These are phyloP conservation scores for Cyamopsis tetragonoloba DNA, from an alignment of 306 rosid species.

Conservation along the genomic window DNA sequence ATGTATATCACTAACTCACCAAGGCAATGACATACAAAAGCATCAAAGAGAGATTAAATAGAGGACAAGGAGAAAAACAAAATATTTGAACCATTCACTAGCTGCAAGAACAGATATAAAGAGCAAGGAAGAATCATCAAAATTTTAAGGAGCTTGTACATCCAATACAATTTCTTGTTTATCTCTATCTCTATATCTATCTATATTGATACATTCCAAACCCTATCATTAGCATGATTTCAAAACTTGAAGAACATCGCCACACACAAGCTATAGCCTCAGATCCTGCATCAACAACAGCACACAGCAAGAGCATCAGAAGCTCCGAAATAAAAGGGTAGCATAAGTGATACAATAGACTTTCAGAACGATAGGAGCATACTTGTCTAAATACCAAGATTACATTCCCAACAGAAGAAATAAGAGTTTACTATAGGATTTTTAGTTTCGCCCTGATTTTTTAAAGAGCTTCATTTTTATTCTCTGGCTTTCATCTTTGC, in stretches of 20 bases:
- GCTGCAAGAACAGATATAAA: background rate
- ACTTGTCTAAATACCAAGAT: background rate
- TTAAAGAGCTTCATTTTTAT: too few species aligned
- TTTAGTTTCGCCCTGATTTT: too few species aligned
- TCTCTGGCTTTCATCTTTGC: too few species aligned
- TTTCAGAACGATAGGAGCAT: background rate
- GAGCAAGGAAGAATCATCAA: conserved; percentile 21
- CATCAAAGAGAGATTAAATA: background rate
- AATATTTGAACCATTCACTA: background rate
- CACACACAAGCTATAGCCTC: background rate
- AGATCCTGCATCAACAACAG: conserved; percentile 32
- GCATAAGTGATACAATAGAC: background rate
- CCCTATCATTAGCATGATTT: conserved; percentile 15
- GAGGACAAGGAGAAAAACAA: background rate
- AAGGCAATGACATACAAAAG: background rate
- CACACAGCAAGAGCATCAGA: conserved; percentile 13
- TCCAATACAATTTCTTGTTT: background rate
- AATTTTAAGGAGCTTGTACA: conserved; percentile 28
- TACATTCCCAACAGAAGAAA: background rate
- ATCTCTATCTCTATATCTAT: too few species aligned
- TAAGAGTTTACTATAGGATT: too few species aligned
- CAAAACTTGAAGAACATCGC: background rate
- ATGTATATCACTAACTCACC: background rate
- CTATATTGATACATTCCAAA: conserved; percentile 13
- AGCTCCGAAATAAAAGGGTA: background rate